These are phyloP conservation scores for Elsinoe fawcettii DNA, from an alignment of 2,329 filamentous ascomycete species.

Conservation along the genomic window DNA sequence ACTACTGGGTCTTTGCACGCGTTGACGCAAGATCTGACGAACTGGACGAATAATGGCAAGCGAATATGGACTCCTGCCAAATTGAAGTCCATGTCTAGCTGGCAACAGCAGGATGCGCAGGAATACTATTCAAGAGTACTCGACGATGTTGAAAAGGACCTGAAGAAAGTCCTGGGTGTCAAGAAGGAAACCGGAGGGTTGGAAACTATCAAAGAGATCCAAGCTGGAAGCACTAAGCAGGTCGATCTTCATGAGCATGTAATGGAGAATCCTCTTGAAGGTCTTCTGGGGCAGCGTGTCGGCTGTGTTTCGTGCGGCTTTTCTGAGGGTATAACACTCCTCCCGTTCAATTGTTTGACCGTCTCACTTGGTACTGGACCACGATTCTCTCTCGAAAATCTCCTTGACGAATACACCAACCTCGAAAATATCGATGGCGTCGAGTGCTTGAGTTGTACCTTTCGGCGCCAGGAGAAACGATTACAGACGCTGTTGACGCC, in stretches of 20 bases:
- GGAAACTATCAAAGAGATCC: constrained; percentile 12
- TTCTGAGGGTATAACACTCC: constrained; percentile 81
- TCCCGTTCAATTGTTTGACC: constrained; percentile 88
- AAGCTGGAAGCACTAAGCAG: not conserved
- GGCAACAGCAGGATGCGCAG: constrained; percentile 94
- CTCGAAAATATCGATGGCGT: constrained; percentile 83
- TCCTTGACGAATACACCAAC: constrained; percentile 74
- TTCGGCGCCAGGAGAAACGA: constrained; percentile 53
- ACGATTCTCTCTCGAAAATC: constrained; percentile 65
- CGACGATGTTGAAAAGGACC: constrained; percentile 47
- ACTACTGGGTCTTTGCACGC: constrained; percentile 52
- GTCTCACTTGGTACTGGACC: constrained; percentile 64
- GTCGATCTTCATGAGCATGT: constrained; percentile 27
- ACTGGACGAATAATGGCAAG: constrained; percentile 61
- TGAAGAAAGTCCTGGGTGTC: constrained; percentile 30
- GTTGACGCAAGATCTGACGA: constrained; percentile 63
- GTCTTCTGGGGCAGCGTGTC: constrained; percentile 78
- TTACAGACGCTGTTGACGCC: constrained; percentile 38
- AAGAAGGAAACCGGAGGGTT: constrained; percentile 15
- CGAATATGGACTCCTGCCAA: constrained; percentile 74
- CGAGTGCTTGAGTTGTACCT: constrained; percentile 84
- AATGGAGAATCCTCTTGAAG: constrained; percentile 67
- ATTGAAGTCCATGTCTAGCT: constrained; percentile 87
- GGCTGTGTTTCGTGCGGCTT: constrained; percentile 79
- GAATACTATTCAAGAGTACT: constrained; percentile 86